phyloP scores from a whole-genome alignment of 139 green algal species.

The Diplosphaera chodatii region DNA sequence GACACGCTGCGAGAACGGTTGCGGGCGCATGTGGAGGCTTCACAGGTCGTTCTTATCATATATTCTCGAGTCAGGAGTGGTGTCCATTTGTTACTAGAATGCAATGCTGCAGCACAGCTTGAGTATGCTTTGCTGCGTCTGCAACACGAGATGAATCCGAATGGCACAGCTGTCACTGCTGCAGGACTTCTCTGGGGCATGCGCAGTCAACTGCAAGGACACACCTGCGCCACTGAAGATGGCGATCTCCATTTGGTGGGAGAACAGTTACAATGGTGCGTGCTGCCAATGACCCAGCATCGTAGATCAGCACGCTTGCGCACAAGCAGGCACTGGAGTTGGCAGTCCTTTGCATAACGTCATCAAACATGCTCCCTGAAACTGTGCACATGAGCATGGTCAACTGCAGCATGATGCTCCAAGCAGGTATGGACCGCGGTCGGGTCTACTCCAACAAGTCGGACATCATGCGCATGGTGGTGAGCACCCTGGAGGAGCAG shows the following conservation, averaged over 20 bases:
- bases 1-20: conserved; percentile 26
- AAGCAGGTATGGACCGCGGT: background rate
- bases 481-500: background rate
- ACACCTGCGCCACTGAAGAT: conserved; percentile 32
- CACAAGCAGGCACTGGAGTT: no score
- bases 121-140: background rate
- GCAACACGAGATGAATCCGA: background rate
- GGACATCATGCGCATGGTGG: conserved; percentile 1
- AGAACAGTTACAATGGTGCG: conserved; percentile 28
- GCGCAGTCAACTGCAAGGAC: conserved; percentile 8
- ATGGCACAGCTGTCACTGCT: background rate
- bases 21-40: conserved; percentile 9
- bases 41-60: no score
- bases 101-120: background rate
- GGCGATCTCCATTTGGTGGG: conserved; percentile 22
- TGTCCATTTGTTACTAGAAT: no score
- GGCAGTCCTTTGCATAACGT: no score
- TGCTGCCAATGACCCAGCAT: no score
- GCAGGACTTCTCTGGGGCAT: conserved; percentile 18
- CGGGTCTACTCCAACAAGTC: background rate
- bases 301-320: no score
- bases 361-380: no score
- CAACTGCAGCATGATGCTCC: no score
- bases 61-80: no score
- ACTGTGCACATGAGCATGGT: no score